Conservation (phyloP, 78 protist genomes). For the Tieghemostelium lacteum region DNA sequence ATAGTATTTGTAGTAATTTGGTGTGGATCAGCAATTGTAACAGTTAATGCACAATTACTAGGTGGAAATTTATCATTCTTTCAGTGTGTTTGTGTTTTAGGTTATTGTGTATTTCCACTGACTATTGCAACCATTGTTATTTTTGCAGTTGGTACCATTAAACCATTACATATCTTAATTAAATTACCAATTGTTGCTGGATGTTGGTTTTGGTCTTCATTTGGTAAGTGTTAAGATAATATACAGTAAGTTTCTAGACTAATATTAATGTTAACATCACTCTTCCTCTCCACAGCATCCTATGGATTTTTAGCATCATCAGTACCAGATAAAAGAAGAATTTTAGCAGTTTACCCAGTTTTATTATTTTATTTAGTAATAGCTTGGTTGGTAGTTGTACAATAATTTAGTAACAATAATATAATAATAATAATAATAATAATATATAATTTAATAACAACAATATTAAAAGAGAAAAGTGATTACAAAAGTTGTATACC, state of each 20-base stretch:
- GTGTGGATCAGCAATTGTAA: conserved; percentile 93
- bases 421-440: background rate
- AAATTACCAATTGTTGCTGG: conserved; percentile 51
- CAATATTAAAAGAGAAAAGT: background rate
- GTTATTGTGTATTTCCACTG: conserved; percentile 97
- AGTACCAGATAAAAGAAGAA: conserved; percentile 42
- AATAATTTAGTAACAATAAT: conserved; percentile 6
- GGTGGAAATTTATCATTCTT: conserved; percentile 95
- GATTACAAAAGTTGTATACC: too few species aligned
- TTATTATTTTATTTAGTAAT: conserved; percentile 69
- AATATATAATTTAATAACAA: background rate
- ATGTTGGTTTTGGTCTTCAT: conserved; percentile 58
- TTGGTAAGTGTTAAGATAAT: conserved; percentile 12
- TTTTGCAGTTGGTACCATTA: background rate
- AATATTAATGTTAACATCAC: background rate
- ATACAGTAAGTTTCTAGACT: background rate
- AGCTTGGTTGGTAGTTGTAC: conserved; percentile 72
- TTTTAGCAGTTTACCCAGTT: conserved; percentile 77
- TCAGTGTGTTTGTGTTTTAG: conserved; percentile 96
- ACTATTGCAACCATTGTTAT: conserved; percentile 72
- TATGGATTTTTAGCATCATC: conserved; percentile 74
- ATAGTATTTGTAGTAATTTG: conserved; percentile 93
- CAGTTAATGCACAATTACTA: conserved; percentile 92
- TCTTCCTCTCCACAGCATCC: conserved; percentile 24
- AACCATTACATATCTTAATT: conserved; percentile 4